Percentiles rank a stretch among this genome's conserved stretches.
Evolutionary conservation across 495 filamentous ascomycete genomes (phyloP).

Genomic region (Podospora tetraspora): DNA sequence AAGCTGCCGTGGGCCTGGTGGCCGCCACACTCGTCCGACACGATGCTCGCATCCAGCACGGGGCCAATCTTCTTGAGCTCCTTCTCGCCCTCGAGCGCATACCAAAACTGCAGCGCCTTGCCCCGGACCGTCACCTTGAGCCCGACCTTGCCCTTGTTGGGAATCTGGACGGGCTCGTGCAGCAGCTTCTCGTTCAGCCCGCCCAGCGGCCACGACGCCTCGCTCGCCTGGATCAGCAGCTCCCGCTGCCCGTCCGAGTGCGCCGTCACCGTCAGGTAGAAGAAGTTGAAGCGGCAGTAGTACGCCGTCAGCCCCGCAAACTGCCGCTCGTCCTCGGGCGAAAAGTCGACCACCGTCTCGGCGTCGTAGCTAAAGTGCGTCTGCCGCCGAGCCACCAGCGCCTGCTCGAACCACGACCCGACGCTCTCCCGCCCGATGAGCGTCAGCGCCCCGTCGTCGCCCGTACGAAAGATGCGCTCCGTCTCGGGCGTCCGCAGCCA

Average conservation of each 20-base stretch:
- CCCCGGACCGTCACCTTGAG: slow-evolving; percentile 45
- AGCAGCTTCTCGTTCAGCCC: slow-evolving; percentile 32
- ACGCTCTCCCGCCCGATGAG: slow-evolving; percentile 47
- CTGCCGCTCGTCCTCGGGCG: slow-evolving; percentile 48
- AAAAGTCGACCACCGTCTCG: slow-evolving; percentile 49
- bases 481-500: slow-evolving; percentile 53
- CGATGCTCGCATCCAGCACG: slow-evolving; percentile 47
- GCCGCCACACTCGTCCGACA: slow-evolving; percentile 53
- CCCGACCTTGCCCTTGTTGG: slow-evolving; percentile 47
- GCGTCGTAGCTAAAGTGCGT: slow-evolving; percentile 53
- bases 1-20: slow-evolving; percentile 53
- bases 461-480: slow-evolving; percentile 45
- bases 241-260: slow-evolving; percentile 50
- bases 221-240: slow-evolving; percentile 46
- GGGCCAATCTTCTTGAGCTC: slow-evolving; percentile 48
- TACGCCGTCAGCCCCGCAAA: slow-evolving; percentile 54
- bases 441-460: slow-evolving; percentile 33
- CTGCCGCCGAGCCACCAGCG: slow-evolving; percentile 49
- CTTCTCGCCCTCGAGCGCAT: slow-evolving; percentile 34
- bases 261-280: slow-evolving; percentile 52
- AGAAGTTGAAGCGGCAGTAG: slow-evolving; percentile 56
- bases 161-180: slow-evolving; percentile 37
- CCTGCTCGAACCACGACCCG: slow-evolving; percentile 53
- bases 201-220: slow-evolving; percentile 47
- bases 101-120: slow-evolving; percentile 46